phyloP scores from a whole-genome alignment of 768 basidiomycete species.

The Lactarius akahatsu region DNA sequence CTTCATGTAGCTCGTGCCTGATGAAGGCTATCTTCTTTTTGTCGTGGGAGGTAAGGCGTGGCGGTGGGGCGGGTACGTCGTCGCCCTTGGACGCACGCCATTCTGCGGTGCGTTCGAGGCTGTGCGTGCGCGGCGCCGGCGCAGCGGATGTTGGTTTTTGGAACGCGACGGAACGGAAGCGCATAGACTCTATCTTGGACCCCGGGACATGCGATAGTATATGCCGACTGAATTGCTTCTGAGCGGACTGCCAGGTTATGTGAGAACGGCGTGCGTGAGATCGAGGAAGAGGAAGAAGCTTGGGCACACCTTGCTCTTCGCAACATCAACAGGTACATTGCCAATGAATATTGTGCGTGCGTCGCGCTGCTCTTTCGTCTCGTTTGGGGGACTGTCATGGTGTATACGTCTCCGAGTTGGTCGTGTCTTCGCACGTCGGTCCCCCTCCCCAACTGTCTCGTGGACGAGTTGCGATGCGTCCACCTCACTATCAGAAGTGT shows the following conservation, averaged over 20 bases:
- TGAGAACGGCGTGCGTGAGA: constrained; percentile 11
- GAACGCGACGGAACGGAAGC: constrained; percentile 94
- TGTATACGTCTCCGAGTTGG: constrained; percentile 39
- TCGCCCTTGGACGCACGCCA: constrained; percentile 47
- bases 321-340: constrained; percentile 76
- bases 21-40: constrained; percentile 96
- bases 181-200: constrained; percentile 86
- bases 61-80: constrained; percentile 39
- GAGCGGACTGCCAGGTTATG: constrained; percentile 50
- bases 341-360: constrained; percentile 89
- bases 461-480: constrained; percentile 54
- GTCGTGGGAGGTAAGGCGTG: constrained; percentile 68
- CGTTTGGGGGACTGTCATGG: constrained; percentile 55
- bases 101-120: constrained; percentile 54
- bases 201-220: constrained; percentile 67
- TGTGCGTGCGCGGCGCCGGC: constrained; percentile 47
- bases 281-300: background rate
- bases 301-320: constrained; percentile 66
- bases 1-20: constrained; percentile 83
- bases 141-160: constrained; percentile 63
- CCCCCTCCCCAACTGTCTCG: constrained; percentile 48
- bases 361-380: constrained; percentile 72
- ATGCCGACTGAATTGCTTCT: constrained; percentile 76
- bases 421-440: constrained; percentile 34
- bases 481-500: constrained; percentile 38